These are phyloP conservation scores for Bacidia gigantensis DNA, from an alignment of 495 filamentous ascomycete species.

Conservation along the genomic window DNA sequence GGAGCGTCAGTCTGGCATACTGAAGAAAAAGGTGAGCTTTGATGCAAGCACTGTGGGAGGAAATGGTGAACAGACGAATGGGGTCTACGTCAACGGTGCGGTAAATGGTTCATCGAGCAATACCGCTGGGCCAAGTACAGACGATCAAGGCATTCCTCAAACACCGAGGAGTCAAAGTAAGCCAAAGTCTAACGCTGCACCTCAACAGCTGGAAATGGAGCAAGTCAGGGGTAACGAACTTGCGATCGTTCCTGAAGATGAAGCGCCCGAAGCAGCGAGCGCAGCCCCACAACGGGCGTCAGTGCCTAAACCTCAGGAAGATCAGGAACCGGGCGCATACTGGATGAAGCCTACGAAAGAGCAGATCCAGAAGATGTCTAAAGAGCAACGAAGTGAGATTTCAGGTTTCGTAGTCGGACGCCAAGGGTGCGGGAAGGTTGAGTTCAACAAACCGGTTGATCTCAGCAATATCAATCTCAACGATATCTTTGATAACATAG, in stretches of 20 bases:
- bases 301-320: constrained; percentile 26
- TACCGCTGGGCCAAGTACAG: constrained; percentile 42
- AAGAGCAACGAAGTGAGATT: constrained; percentile 56
- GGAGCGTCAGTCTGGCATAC: constrained; percentile 28
- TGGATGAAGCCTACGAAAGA: constrained; percentile 65
- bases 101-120: constrained; percentile 33
- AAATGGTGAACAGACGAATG: constrained; percentile 22
- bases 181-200: constrained; percentile 27
- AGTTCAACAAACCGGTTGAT: constrained; percentile 71
- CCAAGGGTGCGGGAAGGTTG: constrained; percentile 59
- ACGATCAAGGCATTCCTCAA: constrained; percentile 55
- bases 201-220: constrained; percentile 50
- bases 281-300: constrained; percentile 24
- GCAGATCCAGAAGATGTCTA: constrained; percentile 60
- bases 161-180: constrained; percentile 31
- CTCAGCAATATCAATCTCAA: constrained; percentile 59
- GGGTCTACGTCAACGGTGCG: constrained; percentile 18
- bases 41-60: constrained; percentile 43
- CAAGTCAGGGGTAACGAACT: constrained; percentile 64
- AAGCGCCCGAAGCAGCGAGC: constrained; percentile 27
- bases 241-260: constrained; percentile 64
- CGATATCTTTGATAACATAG: constrained; percentile 55
- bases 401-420: constrained; percentile 68
- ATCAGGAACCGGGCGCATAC: constrained; percentile 59
- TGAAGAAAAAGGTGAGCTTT: constrained; percentile 84